Conservation (phyloP, 73 alveolate species). For the Breviolum minutum region DNA sequence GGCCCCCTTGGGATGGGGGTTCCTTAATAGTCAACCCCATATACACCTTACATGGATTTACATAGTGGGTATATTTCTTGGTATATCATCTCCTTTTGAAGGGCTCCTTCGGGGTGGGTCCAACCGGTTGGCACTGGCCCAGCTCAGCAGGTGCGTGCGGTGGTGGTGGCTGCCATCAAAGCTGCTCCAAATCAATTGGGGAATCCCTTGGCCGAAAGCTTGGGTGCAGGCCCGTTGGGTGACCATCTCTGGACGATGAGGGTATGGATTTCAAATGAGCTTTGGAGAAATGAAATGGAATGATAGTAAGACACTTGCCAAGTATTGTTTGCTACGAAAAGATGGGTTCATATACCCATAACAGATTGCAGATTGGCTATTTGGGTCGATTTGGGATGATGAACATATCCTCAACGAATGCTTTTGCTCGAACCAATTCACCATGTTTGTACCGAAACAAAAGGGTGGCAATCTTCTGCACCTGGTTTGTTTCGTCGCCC, state of each 20-base stretch:
- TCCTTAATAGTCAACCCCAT: too few relatives aligned
- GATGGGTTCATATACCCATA: background rate
- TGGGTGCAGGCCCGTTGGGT: constrained; percentile 41
- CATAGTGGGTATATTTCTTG: background rate
- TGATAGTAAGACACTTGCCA: too few relatives aligned
- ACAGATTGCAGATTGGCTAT: background rate
- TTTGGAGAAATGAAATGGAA: background rate
- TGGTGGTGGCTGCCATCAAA: constrained; percentile 68
- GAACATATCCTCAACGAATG: too few relatives aligned
- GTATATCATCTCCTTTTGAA: background rate
- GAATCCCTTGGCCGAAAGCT: constrained; percentile 71
- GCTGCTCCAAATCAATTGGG: constrained; percentile 87
- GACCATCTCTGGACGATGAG: background rate
- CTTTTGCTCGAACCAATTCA: too few relatives aligned
- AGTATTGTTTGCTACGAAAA: background rate
- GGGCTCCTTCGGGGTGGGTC: background rate
- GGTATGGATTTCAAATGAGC: background rate
- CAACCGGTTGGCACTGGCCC: background rate
- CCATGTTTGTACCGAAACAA: too few relatives aligned
- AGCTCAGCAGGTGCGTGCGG: constrained; percentile 60
- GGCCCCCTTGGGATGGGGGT: too few relatives aligned
- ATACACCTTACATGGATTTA: too few relatives aligned
- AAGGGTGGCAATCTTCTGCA: too few relatives aligned
- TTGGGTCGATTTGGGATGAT: background rate
- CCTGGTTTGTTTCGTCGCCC: too few relatives aligned